Base-by-base conservation (phyloP, 805 yeast species). In the Saturnispora sanitii region DNA sequence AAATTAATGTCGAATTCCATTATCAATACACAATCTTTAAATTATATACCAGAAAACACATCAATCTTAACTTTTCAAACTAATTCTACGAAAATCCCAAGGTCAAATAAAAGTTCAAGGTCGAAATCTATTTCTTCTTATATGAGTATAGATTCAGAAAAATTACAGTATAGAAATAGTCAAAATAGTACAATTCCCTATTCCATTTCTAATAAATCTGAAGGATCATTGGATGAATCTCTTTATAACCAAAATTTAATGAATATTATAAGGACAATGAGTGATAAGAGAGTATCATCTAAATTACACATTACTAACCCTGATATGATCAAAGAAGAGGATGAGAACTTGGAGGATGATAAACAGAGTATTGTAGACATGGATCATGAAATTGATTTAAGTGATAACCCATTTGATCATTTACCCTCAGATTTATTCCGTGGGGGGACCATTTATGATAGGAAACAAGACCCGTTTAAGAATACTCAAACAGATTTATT, bases 271-370 rank as follows among this genome's bases (percentile, higher is more conserved):
- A 33, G 42, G 22, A 26, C 37, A 20, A 33, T 39, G 22, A 37
- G 82, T 45, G 74, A 82, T 13, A 74, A 73, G 52, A 62, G 86
- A 48, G 62, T 83, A 43, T 68, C 80, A 1, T 68, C n/a, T 15
- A 39, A 70, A 40, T 60, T 81, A 33, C 57, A 81, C 27, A 74
- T 81, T 28, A 67, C 75, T 35, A 81, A 81, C 51, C 88, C 88
- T 0, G 82, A 75, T 49, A 33, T 31, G 1, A 35, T 33, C 9
- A 38, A 38, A 18, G 35, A 37, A 17, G 35, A 37, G 11, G 37
- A 38, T 8, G 18, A 17, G 6, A 28, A 19, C 6, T 36, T 43
- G 9, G 12, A 9, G n/a, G 39, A 21, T 4, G 30, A 45, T 5
- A 34, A 35, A 17, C 5, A 16, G 5, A 29, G 37, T 27, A 19